phyloP scores from a whole-genome alignment of 148 eudicot genomes.

The Camellia japonica region DNA sequence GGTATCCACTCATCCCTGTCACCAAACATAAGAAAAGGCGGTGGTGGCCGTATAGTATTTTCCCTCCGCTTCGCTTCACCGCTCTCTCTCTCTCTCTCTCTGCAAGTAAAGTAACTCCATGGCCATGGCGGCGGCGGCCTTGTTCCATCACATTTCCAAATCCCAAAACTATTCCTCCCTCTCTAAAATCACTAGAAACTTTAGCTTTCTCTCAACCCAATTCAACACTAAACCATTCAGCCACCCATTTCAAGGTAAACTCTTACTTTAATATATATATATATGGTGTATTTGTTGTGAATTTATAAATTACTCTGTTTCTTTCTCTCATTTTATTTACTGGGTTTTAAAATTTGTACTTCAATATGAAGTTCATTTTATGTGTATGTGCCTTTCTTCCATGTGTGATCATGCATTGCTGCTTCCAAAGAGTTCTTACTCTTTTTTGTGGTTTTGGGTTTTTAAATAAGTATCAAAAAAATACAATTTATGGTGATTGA shows the following conservation, averaged over 20 bases:
- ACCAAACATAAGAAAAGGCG: neutral
- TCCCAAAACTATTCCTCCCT: neutral
- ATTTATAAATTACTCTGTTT: neutral
- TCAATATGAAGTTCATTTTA: neutral
- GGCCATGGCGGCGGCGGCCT: neutral
- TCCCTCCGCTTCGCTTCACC: neutral
- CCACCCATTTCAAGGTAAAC: slow-evolving; percentile 12
- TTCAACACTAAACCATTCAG: neutral
- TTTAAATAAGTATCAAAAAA: no score
- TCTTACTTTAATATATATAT: neutral
- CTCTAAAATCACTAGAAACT: neutral
- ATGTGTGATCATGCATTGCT: no score
- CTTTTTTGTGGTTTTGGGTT: no score
- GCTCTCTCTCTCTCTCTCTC: neutral
- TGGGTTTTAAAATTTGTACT: neutral
- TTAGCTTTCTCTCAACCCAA: neutral
- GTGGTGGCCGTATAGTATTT: no score
- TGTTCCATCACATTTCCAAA: slow-evolving; percentile 11
- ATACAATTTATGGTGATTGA: no score
- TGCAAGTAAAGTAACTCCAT: neutral
- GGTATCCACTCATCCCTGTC: neutral
- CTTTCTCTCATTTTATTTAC: neutral
- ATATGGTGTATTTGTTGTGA: neutral
- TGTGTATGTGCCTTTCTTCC: neutral
- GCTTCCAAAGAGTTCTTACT: no score